Percentiles rank a stretch among this genome's conserved stretches.
Evolutionary conservation across 2,329 filamentous ascomycete genomes (phyloP).

Genomic region (Fusarium annulatum): DNA sequence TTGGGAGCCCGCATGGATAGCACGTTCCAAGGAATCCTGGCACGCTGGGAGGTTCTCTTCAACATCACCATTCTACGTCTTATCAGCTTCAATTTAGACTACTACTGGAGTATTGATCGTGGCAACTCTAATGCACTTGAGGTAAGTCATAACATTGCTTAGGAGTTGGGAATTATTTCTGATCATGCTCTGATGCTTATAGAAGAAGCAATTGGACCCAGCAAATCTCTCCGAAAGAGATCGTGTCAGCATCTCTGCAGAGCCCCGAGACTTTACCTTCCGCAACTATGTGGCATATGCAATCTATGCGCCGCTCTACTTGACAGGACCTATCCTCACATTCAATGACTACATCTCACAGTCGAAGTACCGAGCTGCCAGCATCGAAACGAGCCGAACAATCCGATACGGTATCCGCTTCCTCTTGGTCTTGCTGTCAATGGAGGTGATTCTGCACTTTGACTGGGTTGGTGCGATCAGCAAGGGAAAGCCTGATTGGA

Average conservation of each 20-base stretch:
- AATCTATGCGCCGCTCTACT: slow-evolving; percentile 92
- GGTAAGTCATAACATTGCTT: slow-evolving; percentile 67
- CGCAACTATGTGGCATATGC: slow-evolving; percentile 90
- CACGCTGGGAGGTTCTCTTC: slow-evolving; percentile 96
- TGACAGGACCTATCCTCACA: slow-evolving; percentile 91
- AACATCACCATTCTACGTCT: slow-evolving; percentile 93
- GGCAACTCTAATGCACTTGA: slow-evolving; percentile 76
- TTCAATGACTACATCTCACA: slow-evolving; percentile 99
- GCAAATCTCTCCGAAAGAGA: slow-evolving; percentile 88
- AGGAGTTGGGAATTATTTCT: slow-evolving; percentile 6
- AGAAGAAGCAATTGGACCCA: slow-evolving; percentile 98
- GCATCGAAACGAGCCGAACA: slow-evolving; percentile 76
- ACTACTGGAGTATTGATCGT: slow-evolving; percentile 87
- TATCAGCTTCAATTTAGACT: slow-evolving; percentile 97
- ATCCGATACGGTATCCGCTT: slow-evolving; percentile 87
- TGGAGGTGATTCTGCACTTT: slow-evolving; percentile 92
- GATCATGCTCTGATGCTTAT: slow-evolving; percentile 69
- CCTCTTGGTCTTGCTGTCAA: slow-evolving; percentile 79
- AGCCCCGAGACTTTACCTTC: slow-evolving; percentile 77
- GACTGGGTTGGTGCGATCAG: slow-evolving; percentile 95
- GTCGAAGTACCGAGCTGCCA: slow-evolving; percentile 76
- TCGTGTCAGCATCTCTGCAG: slow-evolving; percentile 80
- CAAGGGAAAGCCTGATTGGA: slow-evolving; percentile 83
- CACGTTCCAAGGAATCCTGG: slow-evolving; percentile 79
- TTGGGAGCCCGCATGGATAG: slow-evolving; percentile 81